Conservation (phyloP, 345 rosid genomes). For the Hibiscus syriacus region DNA sequence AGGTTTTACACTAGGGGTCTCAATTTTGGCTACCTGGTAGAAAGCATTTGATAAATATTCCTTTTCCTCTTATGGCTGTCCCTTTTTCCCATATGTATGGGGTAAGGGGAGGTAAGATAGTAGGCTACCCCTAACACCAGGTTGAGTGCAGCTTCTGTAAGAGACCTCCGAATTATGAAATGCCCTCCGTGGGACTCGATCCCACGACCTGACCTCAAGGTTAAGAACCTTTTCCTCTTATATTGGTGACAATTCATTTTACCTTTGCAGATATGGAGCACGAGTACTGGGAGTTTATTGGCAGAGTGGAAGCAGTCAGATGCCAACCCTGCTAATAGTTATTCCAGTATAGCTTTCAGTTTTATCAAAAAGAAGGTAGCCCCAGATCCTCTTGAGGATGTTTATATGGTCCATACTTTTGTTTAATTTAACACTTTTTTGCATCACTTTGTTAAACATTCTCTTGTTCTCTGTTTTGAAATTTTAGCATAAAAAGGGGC, state of each 20-base stretch:
- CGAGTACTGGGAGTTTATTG: slow-evolving; percentile 27
- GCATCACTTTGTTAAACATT: background rate
- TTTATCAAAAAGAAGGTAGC: slow-evolving; percentile 35
- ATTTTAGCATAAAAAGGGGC: slow-evolving; percentile 20
- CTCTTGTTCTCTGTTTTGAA: slow-evolving; percentile 1
- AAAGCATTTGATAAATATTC: background rate
- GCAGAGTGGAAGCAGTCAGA: slow-evolving; percentile 31
- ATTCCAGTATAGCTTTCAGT: slow-evolving; percentile 28
- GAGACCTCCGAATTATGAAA: no score
- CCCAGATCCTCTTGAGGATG: background rate
- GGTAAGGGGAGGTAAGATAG: no score
- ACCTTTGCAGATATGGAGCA: slow-evolving; percentile 35
- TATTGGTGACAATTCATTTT: background rate
- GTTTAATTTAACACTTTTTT: background rate
- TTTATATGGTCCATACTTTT: background rate
- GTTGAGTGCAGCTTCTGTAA: no score
- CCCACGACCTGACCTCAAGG: no score
- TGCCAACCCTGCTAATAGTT: slow-evolving; percentile 11
- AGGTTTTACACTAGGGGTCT: no score
- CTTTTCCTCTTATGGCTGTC: no score
- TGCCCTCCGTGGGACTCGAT: no score
- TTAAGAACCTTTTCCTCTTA: slow-evolving; percentile 1
- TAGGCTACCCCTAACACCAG: no score
- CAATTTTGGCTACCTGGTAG: no score
- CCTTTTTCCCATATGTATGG: no score